phyloP scores from a whole-genome alignment of 2,329 filamentous ascomycete species.

The Ophiostoma ips region DNA sequence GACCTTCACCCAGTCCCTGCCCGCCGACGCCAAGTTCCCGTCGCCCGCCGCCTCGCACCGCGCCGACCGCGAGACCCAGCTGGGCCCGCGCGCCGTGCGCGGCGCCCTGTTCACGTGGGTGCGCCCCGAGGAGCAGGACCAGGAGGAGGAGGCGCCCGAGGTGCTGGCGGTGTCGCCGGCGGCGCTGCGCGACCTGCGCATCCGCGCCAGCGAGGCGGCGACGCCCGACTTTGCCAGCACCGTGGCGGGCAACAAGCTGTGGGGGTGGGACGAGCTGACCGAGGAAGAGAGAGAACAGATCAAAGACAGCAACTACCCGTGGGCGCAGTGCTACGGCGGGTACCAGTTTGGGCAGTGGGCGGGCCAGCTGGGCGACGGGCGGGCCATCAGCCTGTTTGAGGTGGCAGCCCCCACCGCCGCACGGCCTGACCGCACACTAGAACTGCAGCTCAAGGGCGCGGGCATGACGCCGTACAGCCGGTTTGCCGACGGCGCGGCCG shows the following conservation, averaged over 20 bases:
- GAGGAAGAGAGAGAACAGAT: conserved; percentile 4
- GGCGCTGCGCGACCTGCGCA: conserved; percentile 69
- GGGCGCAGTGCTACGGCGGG: conserved; percentile 96
- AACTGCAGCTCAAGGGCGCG: conserved; percentile 88
- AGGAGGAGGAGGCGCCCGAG: conserved; percentile 56
- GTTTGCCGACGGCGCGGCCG: conserved; percentile 91
- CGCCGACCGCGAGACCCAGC: conserved; percentile 54
- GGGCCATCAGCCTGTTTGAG: conserved; percentile 91
- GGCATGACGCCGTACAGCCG: conserved; percentile 88
- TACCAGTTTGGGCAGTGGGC: conserved; percentile 77
- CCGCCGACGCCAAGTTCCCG: conserved; percentile 63
- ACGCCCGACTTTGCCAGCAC: conserved; percentile 63
- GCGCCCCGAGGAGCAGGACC: conserved; percentile 57
- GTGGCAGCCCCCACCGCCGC: conserved; percentile 45
- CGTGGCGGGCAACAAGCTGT: conserved; percentile 69
- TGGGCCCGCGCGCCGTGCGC: conserved; percentile 72
- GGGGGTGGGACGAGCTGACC: conserved; percentile 48
- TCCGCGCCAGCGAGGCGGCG: conserved; percentile 52
- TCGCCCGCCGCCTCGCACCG: conserved; percentile 71
- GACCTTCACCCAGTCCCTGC: conserved; percentile 52
- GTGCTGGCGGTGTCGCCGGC: conserved; percentile 67
- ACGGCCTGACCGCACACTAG: conserved; percentile 40
- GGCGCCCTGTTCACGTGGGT: conserved; percentile 84
- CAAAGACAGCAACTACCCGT: conserved; percentile 50
- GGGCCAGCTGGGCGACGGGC: conserved; percentile 85